Conservation (phyloP, 2,329 filamentous ascomycete genomes). For the Leptographium flavum region DNA sequence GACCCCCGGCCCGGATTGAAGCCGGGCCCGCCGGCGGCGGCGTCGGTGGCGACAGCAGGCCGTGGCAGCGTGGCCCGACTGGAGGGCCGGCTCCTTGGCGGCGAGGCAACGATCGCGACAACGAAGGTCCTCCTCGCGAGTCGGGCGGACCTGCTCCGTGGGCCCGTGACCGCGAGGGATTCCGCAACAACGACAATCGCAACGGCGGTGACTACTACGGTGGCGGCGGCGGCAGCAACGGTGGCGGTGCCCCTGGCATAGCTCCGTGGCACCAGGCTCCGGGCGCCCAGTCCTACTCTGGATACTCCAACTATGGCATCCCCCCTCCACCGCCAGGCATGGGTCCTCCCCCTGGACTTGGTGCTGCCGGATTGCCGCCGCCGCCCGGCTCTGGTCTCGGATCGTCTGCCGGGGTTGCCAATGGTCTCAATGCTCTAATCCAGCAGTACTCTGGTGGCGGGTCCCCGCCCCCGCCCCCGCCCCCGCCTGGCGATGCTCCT, state of each 20-base stretch:
- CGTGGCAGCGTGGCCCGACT: conserved; percentile 78
- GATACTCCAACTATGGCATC: conserved; percentile 28
- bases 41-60: conserved; percentile 51
- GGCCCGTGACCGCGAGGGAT: conserved; percentile 43
- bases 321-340: conserved; percentile 29
- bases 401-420: conserved; percentile 35
- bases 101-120: conserved; percentile 37
- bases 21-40: conserved; percentile 56
- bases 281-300: conserved; percentile 14
- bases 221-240: conserved; percentile 7
- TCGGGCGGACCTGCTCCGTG: conserved; percentile 40
- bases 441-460: conserved; percentile 36
- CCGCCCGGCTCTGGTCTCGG: conserved; percentile 12
- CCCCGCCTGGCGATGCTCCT: conserved; percentile 15
- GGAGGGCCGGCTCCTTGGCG: conserved; percentile 77
- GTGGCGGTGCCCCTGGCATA: conserved; percentile 39
- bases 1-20: conserved; percentile 69
- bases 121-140: conserved; percentile 19
- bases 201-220: conserved; percentile 17
- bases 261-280: conserved; percentile 25
- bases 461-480: conserved; percentile 9
- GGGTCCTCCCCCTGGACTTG: conserved; percentile 12
- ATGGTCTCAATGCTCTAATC: conserved; percentile 49
- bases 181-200: conserved; percentile 31
- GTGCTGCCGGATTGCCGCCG: background rate